Base-by-base conservation (phyloP, 257 asterid genomes). In the Gentiana macrophylla region DNA sequence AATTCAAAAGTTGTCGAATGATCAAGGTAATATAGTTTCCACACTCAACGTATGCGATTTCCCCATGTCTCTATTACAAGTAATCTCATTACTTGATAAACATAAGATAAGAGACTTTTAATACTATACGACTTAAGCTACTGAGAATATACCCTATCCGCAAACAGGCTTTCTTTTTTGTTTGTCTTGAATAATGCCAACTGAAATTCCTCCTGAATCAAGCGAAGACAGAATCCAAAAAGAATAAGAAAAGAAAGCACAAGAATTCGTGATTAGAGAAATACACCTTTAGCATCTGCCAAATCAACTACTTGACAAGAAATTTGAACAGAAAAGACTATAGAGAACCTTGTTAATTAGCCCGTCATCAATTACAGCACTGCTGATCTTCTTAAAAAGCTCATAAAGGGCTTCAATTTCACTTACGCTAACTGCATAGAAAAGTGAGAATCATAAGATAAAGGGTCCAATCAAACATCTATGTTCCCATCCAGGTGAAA, bases 321-420 rank as follows among this genome's bases (percentile, higher is more conserved):
- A 45, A 62, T 36, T 37, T 49, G n/a, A 11, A 44, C 37, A 32
- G 12, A 13, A 37, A 51, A 43, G 35, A 6, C 12, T 12, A n/a
- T 32, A 36, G 41, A 7, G 51, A 59, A 91, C 98, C 98, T 91
- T 91, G 78, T 91, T 87, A 74, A 91, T 91, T 64, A 91, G 70
- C 66, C 98, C 98, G 63, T 91, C 98, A 73, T 91, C 98, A 70
- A 83, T 87, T 71, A 91, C 95, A 60, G 95, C 98, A 75, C 95
- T 91, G 87, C 98, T 91, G 46, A 91, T 91, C 93, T 85, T 91
- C 89, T 87, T 91, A 65, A 91, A 91, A 36, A 91, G 84, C 77
- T 84, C 98, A 62, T 91, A 91, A 61, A 91, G 90, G 44, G 96
- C 98, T 81, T 91, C 96, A 57, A 91, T 88, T 74, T 91, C 98